These are phyloP conservation scores for Pseudogymnoascus verrucosus DNA, from an alignment of 2,329 filamentous ascomycete genomes.

Conservation along the genomic window DNA sequence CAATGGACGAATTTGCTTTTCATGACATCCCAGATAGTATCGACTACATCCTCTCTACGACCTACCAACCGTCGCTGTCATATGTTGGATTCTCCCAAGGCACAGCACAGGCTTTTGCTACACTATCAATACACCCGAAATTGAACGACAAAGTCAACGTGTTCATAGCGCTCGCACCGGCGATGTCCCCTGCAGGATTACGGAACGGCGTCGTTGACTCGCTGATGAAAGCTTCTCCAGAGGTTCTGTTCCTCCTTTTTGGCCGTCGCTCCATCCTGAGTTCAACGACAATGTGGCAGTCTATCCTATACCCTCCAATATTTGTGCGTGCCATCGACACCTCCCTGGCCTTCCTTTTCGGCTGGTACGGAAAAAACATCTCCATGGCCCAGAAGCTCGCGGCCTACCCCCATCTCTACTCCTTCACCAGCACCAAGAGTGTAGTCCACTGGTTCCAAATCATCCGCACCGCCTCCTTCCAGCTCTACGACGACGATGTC, in stretches of 20 bases:
- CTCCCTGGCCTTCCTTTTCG: constrained; percentile 74
- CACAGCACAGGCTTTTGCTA: constrained; percentile 92
- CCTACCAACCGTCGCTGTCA: constrained; percentile 73
- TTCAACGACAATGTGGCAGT: constrained; percentile 95
- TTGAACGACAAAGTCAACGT: constrained; percentile 91
- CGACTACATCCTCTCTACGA: constrained; percentile 79
- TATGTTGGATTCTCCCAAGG: constrained; percentile 98
- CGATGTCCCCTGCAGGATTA: constrained; percentile 89
- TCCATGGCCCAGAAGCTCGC: constrained; percentile 81
- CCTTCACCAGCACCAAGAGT: constrained; percentile 91
- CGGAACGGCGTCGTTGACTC: constrained; percentile 87
- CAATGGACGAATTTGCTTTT: constrained; percentile 96
- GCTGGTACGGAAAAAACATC: constrained; percentile 83
- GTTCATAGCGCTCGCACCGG: constrained; percentile 90
- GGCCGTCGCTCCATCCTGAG: constrained; percentile 85
- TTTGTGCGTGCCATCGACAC: constrained; percentile 84
- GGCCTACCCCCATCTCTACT: constrained; percentile 92
- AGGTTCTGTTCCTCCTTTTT: constrained; percentile 87
- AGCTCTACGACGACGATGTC: constrained; percentile 97
- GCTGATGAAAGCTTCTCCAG: constrained; percentile 85
- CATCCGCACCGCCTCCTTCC: constrained; percentile 90
- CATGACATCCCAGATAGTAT: constrained; percentile 96
- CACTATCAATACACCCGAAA: constrained; percentile 81
- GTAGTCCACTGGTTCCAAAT: constrained; percentile 99
- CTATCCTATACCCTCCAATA: constrained; percentile 86